phyloP scores from a whole-genome alignment of 495 filamentous ascomycete species.

The Annulohypoxylon nitens region DNA sequence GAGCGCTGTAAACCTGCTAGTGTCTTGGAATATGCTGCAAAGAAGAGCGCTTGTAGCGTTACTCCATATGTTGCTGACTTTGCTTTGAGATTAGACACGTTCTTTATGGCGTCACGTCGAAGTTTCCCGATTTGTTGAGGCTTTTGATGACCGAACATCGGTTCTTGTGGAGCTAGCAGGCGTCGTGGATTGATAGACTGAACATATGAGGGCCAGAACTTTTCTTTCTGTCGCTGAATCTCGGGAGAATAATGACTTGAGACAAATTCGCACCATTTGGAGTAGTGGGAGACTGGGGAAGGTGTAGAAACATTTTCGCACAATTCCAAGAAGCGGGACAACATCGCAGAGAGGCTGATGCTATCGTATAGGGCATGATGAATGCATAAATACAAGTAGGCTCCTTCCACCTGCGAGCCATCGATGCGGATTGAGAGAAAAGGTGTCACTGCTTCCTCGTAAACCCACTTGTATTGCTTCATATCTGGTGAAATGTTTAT shows the following conservation, averaged over 20 bases:
- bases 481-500: slow-evolving; percentile 18
- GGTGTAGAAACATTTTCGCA: slow-evolving; percentile 18
- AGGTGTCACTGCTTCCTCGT: slow-evolving; percentile 29
- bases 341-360: slow-evolving; percentile 70
- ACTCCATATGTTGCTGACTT: slow-evolving; percentile 47
- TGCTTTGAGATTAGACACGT: slow-evolving; percentile 30
- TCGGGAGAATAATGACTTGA: slow-evolving; percentile 22
- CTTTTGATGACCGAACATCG: not conserved
- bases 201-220: slow-evolving; percentile 71
- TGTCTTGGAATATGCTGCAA: slow-evolving; percentile 56
- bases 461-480: slow-evolving; percentile 29
- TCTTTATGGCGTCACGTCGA: slow-evolving; percentile 36
- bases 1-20: slow-evolving; percentile 25
- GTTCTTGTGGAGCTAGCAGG: not conserved
- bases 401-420: slow-evolving; percentile 10
- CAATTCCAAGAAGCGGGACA: slow-evolving; percentile 48
- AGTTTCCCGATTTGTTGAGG: slow-evolving; percentile 25
- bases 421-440: slow-evolving; percentile 33
- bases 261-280: slow-evolving; percentile 45
- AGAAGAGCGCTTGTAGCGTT: slow-evolving; percentile 59
- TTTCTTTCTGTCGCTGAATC: slow-evolving; percentile 37
- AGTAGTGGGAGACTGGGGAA: not conserved
- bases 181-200: slow-evolving; percentile 25
- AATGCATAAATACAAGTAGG: slow-evolving; percentile 63
- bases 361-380: slow-evolving; percentile 88